Conservation (phyloP, 352 stramenopile species). For the Pythium plurisporium region DNA sequence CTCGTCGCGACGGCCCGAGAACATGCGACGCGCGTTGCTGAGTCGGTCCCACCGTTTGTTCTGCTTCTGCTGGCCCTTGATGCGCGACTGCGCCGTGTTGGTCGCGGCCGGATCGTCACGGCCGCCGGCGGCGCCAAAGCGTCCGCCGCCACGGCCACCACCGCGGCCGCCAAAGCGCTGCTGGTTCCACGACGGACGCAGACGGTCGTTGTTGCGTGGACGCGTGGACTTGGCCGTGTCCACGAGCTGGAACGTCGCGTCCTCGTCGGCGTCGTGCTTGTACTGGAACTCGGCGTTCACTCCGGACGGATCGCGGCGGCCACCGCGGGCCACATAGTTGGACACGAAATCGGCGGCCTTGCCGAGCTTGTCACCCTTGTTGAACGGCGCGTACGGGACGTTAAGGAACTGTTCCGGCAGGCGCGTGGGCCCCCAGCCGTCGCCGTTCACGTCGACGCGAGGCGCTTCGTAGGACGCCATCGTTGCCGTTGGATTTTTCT, state of each 20-base stretch:
- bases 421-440: conserved; percentile 79
- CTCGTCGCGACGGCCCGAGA: conserved; percentile 63
- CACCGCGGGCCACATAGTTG: conserved; percentile 58
- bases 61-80: conserved; percentile 85
- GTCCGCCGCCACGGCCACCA: conserved; percentile 35
- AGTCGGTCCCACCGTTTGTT: conserved; percentile 83
- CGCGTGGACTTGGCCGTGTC: conserved; percentile 90
- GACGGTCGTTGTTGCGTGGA: conserved; percentile 69
- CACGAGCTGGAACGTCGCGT: conserved; percentile 91
- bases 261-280: conserved; percentile 90
- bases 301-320: conserved; percentile 65
- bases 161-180: conserved; percentile 68
- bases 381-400: conserved; percentile 95
- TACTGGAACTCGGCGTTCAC: conserved; percentile 94
- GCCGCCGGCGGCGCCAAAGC: conserved; percentile 30
- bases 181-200: conserved; percentile 83
- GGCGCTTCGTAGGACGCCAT: conserved; percentile 80
- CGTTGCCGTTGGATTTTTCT: neutral
- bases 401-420: conserved; percentile 90
- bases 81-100: conserved; percentile 49
- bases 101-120: conserved; percentile 36
- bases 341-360: conserved; percentile 92
- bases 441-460: conserved; percentile 75
- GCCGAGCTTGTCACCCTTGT: conserved; percentile 93
- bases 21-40: conserved; percentile 69